These are phyloP conservation scores for Raphidocelis subcapitata DNA, from an alignment of 139 green algal species.

Conservation along the genomic window DNA sequence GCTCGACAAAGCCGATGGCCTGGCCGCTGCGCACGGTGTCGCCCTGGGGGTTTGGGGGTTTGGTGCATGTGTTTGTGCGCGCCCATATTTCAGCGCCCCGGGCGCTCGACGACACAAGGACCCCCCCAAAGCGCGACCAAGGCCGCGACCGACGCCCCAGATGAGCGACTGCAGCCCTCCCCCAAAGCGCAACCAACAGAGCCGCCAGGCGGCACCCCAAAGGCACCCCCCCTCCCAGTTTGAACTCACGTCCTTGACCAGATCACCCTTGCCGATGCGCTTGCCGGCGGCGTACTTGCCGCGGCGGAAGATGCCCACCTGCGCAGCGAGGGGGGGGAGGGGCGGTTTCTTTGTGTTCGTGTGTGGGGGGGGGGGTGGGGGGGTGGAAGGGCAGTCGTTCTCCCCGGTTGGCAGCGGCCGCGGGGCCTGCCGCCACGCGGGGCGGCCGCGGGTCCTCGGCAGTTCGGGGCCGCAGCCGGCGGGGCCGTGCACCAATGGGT, in stretches of 20 bases:
- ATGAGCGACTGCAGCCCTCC: too few species aligned
- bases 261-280: slow-evolving; percentile 78
- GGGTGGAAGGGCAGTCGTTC: not conserved
- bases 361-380: not conserved
- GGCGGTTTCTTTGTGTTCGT: not conserved
- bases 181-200: too few species aligned
- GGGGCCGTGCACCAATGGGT: not conserved
- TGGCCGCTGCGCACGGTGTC: slow-evolving; percentile 87
- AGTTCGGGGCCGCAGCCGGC: not conserved
- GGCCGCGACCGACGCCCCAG: too few species aligned
- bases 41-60: too few species aligned
- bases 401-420: too few species aligned
- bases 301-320: slow-evolving; percentile 84
- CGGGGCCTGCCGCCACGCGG: too few species aligned
- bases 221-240: too few species aligned
- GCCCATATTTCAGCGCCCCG: too few species aligned
- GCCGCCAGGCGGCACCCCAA: too few species aligned
- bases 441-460: not conserved
- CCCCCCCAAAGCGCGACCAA: too few species aligned
- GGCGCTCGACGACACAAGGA: too few species aligned
- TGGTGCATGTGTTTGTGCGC: too few species aligned
- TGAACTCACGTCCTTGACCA: slow-evolving; percentile 55
- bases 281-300: slow-evolving; percentile 85
- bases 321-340: not conserved
- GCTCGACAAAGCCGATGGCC: slow-evolving; percentile 85